These are phyloP conservation scores for Ilyonectria destructans DNA, from an alignment of 2,329 filamentous ascomycete genomes.

Conservation along the genomic window DNA sequence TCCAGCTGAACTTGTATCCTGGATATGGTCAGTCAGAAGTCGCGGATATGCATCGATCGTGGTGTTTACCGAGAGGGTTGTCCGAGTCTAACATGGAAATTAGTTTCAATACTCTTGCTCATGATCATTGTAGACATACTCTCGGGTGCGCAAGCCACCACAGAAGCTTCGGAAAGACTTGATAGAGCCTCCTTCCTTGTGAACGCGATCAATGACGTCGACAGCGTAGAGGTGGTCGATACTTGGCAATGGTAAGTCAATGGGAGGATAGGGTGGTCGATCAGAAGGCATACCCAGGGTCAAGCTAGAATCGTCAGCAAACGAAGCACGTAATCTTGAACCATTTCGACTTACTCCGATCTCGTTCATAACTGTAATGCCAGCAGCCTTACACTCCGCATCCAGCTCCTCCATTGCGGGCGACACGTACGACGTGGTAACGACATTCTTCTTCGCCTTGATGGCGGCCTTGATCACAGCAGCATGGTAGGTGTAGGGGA, in stretches of 20 bases:
- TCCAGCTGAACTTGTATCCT: slow-evolving; percentile 55
- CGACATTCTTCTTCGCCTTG: slow-evolving; percentile 97
- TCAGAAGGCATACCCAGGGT: slow-evolving; percentile 1
- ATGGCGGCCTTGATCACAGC: slow-evolving; percentile 73
- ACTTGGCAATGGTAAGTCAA: slow-evolving; percentile 25
- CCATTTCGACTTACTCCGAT: slow-evolving; percentile 74
- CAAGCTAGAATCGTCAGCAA: background rate
- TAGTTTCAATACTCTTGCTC: background rate
- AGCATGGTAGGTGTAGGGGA: slow-evolving; percentile 93
- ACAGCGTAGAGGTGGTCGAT: slow-evolving; percentile 77
- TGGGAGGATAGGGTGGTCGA: background rate
- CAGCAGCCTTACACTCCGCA: slow-evolving; percentile 85
- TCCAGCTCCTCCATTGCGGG: slow-evolving; percentile 94
- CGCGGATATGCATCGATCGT: too few species aligned
- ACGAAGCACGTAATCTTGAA: background rate
- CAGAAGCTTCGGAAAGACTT: slow-evolving; percentile 87
- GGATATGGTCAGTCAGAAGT: background rate
- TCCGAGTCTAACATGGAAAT: slow-evolving; percentile 77
- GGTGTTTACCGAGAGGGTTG: slow-evolving; percentile 81
- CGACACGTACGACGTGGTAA: slow-evolving; percentile 94
- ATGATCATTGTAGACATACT: background rate
- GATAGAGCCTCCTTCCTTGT: slow-evolving; percentile 89
- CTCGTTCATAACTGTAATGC: slow-evolving; percentile 98
- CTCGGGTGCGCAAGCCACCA: slow-evolving; percentile 72
- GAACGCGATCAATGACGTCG: slow-evolving; percentile 91